A percentile compares a stretch with the other conserved stretches of the same genome.
Conservation (phyloP, 768 basidiomycete genomes). For the Clitopilus passeckerianus region DNA sequence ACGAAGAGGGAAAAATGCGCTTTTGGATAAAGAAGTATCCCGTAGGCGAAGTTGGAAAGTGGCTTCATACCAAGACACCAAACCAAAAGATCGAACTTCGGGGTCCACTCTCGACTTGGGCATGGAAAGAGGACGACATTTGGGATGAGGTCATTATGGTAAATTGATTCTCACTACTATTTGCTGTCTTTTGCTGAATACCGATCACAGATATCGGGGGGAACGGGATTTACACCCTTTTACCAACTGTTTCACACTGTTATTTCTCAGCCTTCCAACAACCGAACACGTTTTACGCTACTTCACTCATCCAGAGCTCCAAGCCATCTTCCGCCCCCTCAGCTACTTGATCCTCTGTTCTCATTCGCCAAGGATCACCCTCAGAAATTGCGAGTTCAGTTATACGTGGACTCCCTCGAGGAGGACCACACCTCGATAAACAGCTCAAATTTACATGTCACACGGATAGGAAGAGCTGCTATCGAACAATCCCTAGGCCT, state of each 20-base stretch:
- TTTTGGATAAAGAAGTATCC: slow-evolving; percentile 83
- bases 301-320: slow-evolving; percentile 64
- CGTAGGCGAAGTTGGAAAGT: slow-evolving; percentile 75
- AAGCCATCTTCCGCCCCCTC: slow-evolving; percentile 65
- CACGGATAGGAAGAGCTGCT: slow-evolving; percentile 49
- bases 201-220: slow-evolving; percentile 67
- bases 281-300: slow-evolving; percentile 58
- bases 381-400: slow-evolving; percentile 45
- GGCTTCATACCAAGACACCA: slow-evolving; percentile 66
- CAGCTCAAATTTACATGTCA: slow-evolving; percentile 28
- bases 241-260: slow-evolving; percentile 64
- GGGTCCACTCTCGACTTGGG: slow-evolving; percentile 71
- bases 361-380: slow-evolving; percentile 46
- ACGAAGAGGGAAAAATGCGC: slow-evolving; percentile 57
- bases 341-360: slow-evolving; percentile 49
- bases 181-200: not conserved
- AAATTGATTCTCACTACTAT: not conserved
- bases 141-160: slow-evolving; percentile 87
- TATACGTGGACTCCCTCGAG: slow-evolving; percentile 60
- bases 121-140: slow-evolving; percentile 33
- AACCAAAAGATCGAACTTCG: slow-evolving; percentile 74
- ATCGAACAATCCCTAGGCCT: slow-evolving; percentile 38
- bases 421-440: slow-evolving; percentile 15
- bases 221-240: slow-evolving; percentile 85
- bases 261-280: slow-evolving; percentile 29